Conservation (phyloP, 805 yeast species). For the Debaryomyces tyrocola region DNA sequence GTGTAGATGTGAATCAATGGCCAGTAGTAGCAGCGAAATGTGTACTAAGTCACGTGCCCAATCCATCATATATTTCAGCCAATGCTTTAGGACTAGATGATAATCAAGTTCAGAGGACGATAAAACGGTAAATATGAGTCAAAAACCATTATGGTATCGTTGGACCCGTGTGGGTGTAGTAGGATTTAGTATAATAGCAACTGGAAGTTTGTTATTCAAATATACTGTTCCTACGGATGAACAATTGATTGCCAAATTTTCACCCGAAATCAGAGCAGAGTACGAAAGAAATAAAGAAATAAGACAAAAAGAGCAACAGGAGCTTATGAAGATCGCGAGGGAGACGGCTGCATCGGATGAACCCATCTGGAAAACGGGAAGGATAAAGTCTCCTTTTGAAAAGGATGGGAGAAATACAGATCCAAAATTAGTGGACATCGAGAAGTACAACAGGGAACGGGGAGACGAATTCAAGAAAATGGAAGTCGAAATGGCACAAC, state of each 20-base stretch:
- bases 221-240: constrained; percentile 86
- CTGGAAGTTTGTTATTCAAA: constrained; percentile 70
- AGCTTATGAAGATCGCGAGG: constrained; percentile 64
- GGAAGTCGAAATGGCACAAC: constrained; percentile 32
- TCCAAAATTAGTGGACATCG: constrained; percentile 42
- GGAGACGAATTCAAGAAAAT: constrained; percentile 41
- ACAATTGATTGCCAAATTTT: constrained; percentile 65
- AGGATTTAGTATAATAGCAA: constrained; percentile 67
- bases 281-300: constrained; percentile 64
- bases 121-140: constrained; percentile 12
- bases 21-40: neutral
- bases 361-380: constrained; percentile 83
- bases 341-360: constrained; percentile 66
- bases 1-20: too few species aligned
- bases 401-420: constrained; percentile 36
- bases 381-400: constrained; percentile 69
- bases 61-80: neutral
- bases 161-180: constrained; percentile 58
- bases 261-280: constrained; percentile 80
- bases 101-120: neutral
- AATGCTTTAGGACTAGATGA: neutral
- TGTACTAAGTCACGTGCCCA: neutral
- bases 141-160: constrained; percentile 52
- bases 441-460: constrained; percentile 46
- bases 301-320: constrained; percentile 67